Percentiles rank a stretch among this genome's conserved stretches.
Conservation (phyloP, 805 yeast genomes). For the Starmera pachycereana region DNA sequence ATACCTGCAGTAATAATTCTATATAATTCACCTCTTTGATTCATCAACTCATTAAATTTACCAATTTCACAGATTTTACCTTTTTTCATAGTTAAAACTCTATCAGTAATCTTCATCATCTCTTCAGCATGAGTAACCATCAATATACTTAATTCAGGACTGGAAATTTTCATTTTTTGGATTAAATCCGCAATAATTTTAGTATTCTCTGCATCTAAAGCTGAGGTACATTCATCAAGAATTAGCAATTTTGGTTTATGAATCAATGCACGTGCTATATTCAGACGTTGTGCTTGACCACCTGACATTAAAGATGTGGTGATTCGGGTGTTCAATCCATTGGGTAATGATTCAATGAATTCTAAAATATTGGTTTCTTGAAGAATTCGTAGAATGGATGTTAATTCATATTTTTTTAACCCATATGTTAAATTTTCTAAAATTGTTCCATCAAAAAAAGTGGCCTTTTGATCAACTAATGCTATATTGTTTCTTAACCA, state of each 20-base stretch:
- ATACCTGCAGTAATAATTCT: slow-evolving; percentile 20
- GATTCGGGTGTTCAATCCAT: slow-evolving; percentile 49
- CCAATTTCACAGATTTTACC: slow-evolving; percentile 44
- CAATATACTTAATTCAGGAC: slow-evolving; percentile 36
- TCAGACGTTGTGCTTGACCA: slow-evolving; percentile 82
- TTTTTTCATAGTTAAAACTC: slow-evolving; percentile 34
- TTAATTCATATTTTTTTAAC: slow-evolving; percentile 21
- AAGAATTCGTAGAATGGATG: slow-evolving; percentile 29
- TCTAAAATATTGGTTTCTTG: slow-evolving; percentile 39
- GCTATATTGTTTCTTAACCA: slow-evolving; percentile 45
- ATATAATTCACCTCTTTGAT: slow-evolving; percentile 19
- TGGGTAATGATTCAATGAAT: slow-evolving; percentile 43
- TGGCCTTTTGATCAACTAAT: slow-evolving; percentile 68
- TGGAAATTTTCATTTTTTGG: slow-evolving; percentile 19
- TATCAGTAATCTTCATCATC: slow-evolving; percentile 50
- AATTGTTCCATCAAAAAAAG: slow-evolving; percentile 65
- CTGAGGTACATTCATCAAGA: slow-evolving; percentile 86
- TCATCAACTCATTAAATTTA: slow-evolving; percentile 18
- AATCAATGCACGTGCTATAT: slow-evolving; percentile 74
- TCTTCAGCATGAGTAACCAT: slow-evolving; percentile 68
- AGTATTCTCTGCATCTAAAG: slow-evolving; percentile 62
- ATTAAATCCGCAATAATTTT: slow-evolving; percentile 41
- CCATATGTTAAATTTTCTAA: slow-evolving; percentile 66
- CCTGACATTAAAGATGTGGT: slow-evolving; percentile 58
- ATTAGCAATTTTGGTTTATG: slow-evolving; percentile 49